These are phyloP conservation scores for Pelargonium nanum DNA, from an alignment of 345 rosid genomes.

Conservation along the genomic window DNA sequence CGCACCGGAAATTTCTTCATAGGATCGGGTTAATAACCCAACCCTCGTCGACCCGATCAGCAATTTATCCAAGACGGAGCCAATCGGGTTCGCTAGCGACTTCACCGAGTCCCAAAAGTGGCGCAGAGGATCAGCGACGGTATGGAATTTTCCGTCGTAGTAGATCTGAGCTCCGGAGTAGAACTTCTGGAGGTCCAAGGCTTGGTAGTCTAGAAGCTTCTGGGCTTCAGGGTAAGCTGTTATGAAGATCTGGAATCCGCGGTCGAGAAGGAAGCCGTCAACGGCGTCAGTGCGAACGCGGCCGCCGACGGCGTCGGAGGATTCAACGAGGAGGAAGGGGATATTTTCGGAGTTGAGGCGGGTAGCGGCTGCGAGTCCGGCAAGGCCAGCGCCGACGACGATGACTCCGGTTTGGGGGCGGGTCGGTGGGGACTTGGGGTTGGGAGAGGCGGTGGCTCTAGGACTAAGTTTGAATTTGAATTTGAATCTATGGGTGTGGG, in stretches of 20 bases:
- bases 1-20: slow-evolving; percentile 38
- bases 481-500: background rate
- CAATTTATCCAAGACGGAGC: slow-evolving; percentile 59
- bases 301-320: slow-evolving; percentile 80
- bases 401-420: slow-evolving; percentile 33
- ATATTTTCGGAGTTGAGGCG: slow-evolving; percentile 40
- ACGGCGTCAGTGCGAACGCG: slow-evolving; percentile 77
- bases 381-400: slow-evolving; percentile 74
- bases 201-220: slow-evolving; percentile 53
- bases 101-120: slow-evolving; percentile 60
- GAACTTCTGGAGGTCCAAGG: slow-evolving; percentile 48
- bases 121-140: slow-evolving; percentile 77
- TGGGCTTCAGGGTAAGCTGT: slow-evolving; percentile 87
- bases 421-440: slow-evolving; percentile 7
- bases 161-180: slow-evolving; percentile 74
- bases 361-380: slow-evolving; percentile 85
- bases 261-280: slow-evolving; percentile 75
- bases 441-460: slow-evolving; percentile 10
- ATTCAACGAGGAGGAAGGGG: slow-evolving; percentile 66
- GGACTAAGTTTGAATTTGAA: slow-evolving; percentile 12
- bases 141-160: slow-evolving; percentile 54
- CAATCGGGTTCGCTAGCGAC: slow-evolving; percentile 67
- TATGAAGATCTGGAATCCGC: slow-evolving; percentile 97
- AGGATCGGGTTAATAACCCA: slow-evolving; percentile 41
- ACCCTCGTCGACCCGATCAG: slow-evolving; percentile 64